Conservation (phyloP, 768 basidiomycete species). For the Tylopilus cervinicoccineus region DNA sequence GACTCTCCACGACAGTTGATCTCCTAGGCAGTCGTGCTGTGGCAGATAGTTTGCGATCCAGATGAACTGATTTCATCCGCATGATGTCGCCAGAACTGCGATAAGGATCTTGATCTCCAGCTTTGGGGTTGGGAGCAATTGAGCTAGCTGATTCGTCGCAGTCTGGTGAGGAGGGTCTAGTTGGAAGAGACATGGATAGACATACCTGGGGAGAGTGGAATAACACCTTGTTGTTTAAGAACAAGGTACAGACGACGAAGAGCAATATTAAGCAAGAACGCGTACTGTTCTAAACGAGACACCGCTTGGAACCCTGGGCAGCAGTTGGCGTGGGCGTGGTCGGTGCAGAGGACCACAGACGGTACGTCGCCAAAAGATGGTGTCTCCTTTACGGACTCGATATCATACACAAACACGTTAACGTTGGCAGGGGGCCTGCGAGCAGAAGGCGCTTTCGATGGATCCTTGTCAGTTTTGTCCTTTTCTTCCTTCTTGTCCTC, state of each 20-base stretch:
- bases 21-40: constrained; percentile 90
- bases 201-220: constrained; percentile 76
- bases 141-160: constrained; percentile 21
- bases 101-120: constrained; percentile 66
- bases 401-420: constrained; percentile 70
- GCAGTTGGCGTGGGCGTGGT: constrained; percentile 68
- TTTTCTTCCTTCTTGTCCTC: constrained; percentile 47
- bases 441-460: constrained; percentile 58
- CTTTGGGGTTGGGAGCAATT: constrained; percentile 32
- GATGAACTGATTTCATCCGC: constrained; percentile 89
- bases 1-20: constrained; percentile 94
- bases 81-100: constrained; percentile 88
- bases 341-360: constrained; percentile 68
- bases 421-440: constrained; percentile 82
- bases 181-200: constrained; percentile 6
- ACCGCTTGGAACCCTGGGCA: constrained; percentile 83
- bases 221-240: constrained; percentile 84
- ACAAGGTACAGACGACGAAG: constrained; percentile 85
- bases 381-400: constrained; percentile 63
- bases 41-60: constrained; percentile 93
- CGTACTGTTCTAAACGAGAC: constrained; percentile 94
- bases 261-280: constrained; percentile 94
- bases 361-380: constrained; percentile 72
- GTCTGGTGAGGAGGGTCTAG: constrained; percentile 8
- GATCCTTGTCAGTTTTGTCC: constrained; percentile 39